Base-by-base conservation (phyloP, 2,329 filamentous ascomycete genomes). In the Aspergillus fumigatus region DNA sequence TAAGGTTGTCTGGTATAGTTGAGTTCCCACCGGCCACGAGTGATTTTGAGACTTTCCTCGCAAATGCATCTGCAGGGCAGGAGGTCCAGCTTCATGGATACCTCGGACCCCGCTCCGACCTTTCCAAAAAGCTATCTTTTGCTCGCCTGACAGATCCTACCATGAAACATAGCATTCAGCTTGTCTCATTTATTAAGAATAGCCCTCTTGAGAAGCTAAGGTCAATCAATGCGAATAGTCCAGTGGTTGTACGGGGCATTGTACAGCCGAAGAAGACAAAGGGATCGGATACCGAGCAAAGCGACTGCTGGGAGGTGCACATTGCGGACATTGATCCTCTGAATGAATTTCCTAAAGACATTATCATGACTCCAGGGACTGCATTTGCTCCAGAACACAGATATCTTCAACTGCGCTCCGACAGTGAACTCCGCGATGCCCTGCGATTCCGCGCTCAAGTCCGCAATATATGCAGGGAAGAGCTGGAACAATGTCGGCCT, bases 361-460 rank as follows among this genome's bases (percentile, higher is more conserved):
- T 96, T 55, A 87, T 94, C 57, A 84, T 95, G 59, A 89, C 88
- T 1, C 78, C 85, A 17, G 86, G 88, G 50, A 89, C 88, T 1
- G 81, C 86, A 0, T 96, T 94, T 67, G 82, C 88, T 0, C 84
- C 87, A 0, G 83, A 89, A 50, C 83, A 88, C 56, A 86, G 94
- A 23, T 90, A 97, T 73, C 76, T 97, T 19, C 92, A 97, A 65
- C 81, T 99, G 48, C 86, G 92, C 29, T 93, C 90, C 53, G 86
- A 92, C 54, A 71, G 76, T 7, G 75, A 82, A 21, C 77, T 97
- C 4, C 83, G 84, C 23, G 75, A 87, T 1, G 84, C 92, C 3
- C 80, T 99, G 2, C 71, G 78, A 1, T 87, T 93, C 61, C 84
- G 95, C n/a, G 81, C 84, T 25, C 78, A 80, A 62, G 80, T 88